These are phyloP conservation scores for Penicillium maclennaniae DNA, from an alignment of 495 filamentous ascomycete species.

Conservation along the genomic window DNA sequence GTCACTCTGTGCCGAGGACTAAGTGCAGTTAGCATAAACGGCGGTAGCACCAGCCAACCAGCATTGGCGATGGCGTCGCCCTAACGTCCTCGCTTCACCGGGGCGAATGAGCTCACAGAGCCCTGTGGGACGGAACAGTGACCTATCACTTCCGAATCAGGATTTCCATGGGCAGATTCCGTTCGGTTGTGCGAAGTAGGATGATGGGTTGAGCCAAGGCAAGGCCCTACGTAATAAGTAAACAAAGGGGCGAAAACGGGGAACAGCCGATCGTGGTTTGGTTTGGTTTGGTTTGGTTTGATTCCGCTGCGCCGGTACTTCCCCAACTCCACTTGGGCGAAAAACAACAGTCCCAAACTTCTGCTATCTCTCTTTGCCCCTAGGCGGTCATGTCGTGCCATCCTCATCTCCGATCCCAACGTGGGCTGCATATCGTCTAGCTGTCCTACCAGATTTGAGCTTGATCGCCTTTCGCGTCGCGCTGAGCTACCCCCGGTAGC, in stretches of 20 bases:
- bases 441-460: background rate
- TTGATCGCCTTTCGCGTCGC: slow-evolving; percentile 10
- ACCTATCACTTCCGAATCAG: slow-evolving; percentile 18
- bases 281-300: slow-evolving; percentile 5
- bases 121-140: slow-evolving; percentile 6
- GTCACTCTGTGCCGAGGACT: slow-evolving; percentile 13
- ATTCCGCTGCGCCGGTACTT: slow-evolving; percentile 28
- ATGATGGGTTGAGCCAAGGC: no score
- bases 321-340: slow-evolving; percentile 20
- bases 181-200: background rate
- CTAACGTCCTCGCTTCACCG: slow-evolving; percentile 16
- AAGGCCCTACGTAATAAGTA: background rate
- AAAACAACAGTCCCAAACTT: slow-evolving; percentile 17
- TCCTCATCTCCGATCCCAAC: slow-evolving; percentile 27
- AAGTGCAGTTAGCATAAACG: slow-evolving; percentile 24
- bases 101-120: slow-evolving; percentile 6
- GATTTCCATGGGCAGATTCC: background rate
- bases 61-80: background rate
- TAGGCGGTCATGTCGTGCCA: slow-evolving; percentile 30
- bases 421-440: slow-evolving; percentile 22
- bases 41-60: slow-evolving; percentile 19
- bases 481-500: slow-evolving; percentile 4
- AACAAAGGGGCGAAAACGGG: background rate
- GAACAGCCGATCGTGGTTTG: slow-evolving; percentile 2
- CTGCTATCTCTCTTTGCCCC: background rate